A percentile compares a stretch with the other conserved stretches of the same genome.
Conservation (phyloP, 2,329 filamentous ascomycete genomes). For the Cladorrhinum sp. region DNA sequence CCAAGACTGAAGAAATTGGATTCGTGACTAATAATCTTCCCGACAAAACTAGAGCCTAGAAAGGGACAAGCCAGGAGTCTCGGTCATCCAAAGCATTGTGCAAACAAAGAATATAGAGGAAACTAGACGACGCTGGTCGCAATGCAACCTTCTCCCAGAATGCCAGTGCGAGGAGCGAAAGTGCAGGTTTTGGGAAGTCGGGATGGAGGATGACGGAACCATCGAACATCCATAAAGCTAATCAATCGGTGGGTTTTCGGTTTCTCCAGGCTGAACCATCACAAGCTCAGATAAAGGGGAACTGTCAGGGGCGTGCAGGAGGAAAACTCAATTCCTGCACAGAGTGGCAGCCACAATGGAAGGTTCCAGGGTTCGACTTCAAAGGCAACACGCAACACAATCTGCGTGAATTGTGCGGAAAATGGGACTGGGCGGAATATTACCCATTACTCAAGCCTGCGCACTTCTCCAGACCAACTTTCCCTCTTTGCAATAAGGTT, state of each 20-base stretch:
- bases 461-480: not conserved
- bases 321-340: not conserved
- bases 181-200: not conserved
- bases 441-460: not conserved
- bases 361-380: not conserved
- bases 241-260: not conserved
- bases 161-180: too few species aligned
- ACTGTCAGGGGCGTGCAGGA: not conserved
- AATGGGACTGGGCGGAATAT: slow-evolving; percentile 19
- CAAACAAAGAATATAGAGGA: not conserved
- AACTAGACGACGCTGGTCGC: not conserved
- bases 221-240: not conserved
- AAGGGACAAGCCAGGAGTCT: not conserved
- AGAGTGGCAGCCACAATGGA: slow-evolving; percentile 1
- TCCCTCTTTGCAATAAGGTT: not conserved
- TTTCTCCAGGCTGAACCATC: not conserved
- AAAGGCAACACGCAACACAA: not conserved
- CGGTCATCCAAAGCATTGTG: not conserved
- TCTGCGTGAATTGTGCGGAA: slow-evolving; percentile 27
- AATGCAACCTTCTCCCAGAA: not conserved
- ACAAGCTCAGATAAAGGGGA: not conserved
- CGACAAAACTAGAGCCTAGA: not conserved
- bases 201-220: not conserved
- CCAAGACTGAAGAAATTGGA: not conserved
- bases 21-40: not conserved